A percentile compares a stretch with the other conserved stretches of the same genome.
phyloP scores from a whole-genome alignment of 768 basidiomycete species.

The Kockovaella imperatae region DNA sequence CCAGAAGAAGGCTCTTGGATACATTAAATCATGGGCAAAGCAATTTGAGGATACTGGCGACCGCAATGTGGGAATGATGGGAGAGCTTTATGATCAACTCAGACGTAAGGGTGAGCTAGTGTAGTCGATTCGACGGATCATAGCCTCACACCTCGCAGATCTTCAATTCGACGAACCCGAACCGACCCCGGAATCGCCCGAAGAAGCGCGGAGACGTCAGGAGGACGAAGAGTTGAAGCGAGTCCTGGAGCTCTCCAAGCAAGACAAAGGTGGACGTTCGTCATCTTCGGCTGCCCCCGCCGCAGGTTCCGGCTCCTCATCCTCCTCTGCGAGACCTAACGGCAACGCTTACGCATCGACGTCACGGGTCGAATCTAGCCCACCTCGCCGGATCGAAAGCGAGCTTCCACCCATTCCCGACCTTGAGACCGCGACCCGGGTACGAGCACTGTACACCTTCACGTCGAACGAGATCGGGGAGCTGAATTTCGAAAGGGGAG shows the following conservation, averaged over 20 bases:
- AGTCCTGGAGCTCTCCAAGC: slow-evolving; percentile 84
- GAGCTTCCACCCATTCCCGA: slow-evolving; percentile 19
- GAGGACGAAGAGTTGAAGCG: slow-evolving; percentile 95
- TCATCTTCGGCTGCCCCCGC: slow-evolving; percentile 11
- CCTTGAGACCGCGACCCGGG: slow-evolving; percentile 61
- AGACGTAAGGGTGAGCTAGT: slow-evolving; percentile 65
- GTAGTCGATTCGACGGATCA: background rate
- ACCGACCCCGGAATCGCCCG: slow-evolving; percentile 23
- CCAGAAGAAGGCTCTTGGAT: slow-evolving; percentile 59
- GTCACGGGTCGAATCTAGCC: slow-evolving; percentile 11
- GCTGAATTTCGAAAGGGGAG: slow-evolving; percentile 82
- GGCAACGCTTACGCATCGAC: background rate
- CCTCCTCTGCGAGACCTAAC: slow-evolving; percentile 11
- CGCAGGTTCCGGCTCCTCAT: slow-evolving; percentile 16
- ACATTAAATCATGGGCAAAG: slow-evolving; percentile 74
- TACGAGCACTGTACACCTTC: slow-evolving; percentile 81
- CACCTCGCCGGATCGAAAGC: slow-evolving; percentile 2
- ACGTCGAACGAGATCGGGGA: slow-evolving; percentile 81
- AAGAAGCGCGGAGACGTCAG: slow-evolving; percentile 68
- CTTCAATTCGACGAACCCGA: slow-evolving; percentile 33
- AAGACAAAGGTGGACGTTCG: slow-evolving; percentile 72
- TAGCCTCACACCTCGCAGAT: slow-evolving; percentile 8
- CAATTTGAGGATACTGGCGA: slow-evolving; percentile 66
- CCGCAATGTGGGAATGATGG: slow-evolving; percentile 75
- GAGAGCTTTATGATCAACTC: slow-evolving; percentile 73